These are phyloP conservation scores for Sporothrix pallida DNA, from an alignment of 2,329 filamentous ascomycete species.

Conservation along the genomic window DNA sequence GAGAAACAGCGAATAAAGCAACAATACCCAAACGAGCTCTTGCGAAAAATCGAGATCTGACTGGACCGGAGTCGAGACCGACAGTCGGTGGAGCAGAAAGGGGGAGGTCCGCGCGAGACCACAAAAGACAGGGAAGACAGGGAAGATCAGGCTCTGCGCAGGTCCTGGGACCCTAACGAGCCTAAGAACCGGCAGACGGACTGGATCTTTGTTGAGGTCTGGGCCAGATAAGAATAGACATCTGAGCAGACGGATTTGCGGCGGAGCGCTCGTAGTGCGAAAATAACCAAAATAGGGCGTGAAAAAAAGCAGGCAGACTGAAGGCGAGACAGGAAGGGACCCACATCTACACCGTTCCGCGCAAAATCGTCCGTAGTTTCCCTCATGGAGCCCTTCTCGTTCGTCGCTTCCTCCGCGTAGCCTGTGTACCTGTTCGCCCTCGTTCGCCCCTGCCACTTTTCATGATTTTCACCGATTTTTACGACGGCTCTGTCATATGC, in stretches of 20 bases:
- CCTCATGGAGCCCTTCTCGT: neutral
- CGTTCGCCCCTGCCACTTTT: neutral
- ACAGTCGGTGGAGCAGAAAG: constrained; percentile 21
- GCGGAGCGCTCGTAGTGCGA: constrained; percentile 15
- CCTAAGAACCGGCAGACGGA: neutral
- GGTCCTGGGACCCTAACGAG: neutral
- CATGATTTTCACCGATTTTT: constrained; percentile 5
- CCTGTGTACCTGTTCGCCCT: constrained; percentile 7
- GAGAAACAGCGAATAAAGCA: too few relatives aligned
- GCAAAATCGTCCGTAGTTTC: neutral
- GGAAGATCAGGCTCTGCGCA: too few relatives aligned
- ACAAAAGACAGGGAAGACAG: too few relatives aligned
- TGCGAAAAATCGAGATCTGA: constrained; percentile 9
- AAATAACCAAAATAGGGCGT: neutral
- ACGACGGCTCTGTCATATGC: neutral
- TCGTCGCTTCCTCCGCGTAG: constrained; percentile 17
- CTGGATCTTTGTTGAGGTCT: neutral
- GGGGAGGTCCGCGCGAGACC: neutral
- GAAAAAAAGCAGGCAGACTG: constrained; percentile 7
- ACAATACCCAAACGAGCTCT: constrained; percentile 23
- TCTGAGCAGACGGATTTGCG: constrained; percentile 10
- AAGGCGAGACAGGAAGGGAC: neutral
- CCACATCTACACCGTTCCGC: constrained; percentile 7
- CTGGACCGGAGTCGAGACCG: constrained; percentile 27
- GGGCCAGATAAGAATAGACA: constrained; percentile 21